Base-by-base conservation (phyloP, 2,329 filamentous ascomycete species). In the Ambrosiella cleistominuta region DNA sequence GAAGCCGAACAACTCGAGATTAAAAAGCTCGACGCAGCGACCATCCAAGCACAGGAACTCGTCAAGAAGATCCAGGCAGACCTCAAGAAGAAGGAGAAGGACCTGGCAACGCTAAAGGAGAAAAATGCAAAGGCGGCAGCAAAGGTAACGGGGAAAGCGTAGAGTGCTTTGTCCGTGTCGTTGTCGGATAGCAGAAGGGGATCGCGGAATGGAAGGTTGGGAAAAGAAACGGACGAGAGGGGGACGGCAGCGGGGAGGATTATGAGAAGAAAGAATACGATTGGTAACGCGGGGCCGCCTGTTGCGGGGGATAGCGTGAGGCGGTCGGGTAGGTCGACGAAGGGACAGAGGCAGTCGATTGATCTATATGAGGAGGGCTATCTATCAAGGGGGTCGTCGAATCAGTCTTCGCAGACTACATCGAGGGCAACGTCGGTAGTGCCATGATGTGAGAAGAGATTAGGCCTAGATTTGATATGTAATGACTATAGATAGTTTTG, bases 1-100 rank as follows among this genome's bases (percentile, higher is more conserved):
- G 81, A 85, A 71, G 83, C 81, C 53, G 86, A 86, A 71, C 74
- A 77, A 63, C 70, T 78, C 6, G 81, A 84, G 69, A 70, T 82
- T 40, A 77, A 79, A 67, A 76, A 75, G 65, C 70, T 84, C 51
- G 74, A 74, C 62, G 82, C 82, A 61, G 85, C 86, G 58, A 72
- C 82, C 66, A 74, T 75, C 58, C 79, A 82, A 66, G 78, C 87
- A 47, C 74, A 79, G 58, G 75, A 79, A 58, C 80, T 85, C 67
- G 73, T 75, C 54, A 74, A 74, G 66, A 76, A 73, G 65, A 75
- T 83, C 62, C 77, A 78, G 63, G 76, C 74, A 62, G 75, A 79
- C 69, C 75, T 85, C 60, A 81, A 79, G 68, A 73, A 76, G 57
- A 84, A 86, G 70, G 84, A 84, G 68, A 75, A 77, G 57, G 72